These are phyloP conservation scores for Nigrospora sphaerica DNA, from an alignment of 2,329 filamentous ascomycete genomes.

Conservation along the genomic window DNA sequence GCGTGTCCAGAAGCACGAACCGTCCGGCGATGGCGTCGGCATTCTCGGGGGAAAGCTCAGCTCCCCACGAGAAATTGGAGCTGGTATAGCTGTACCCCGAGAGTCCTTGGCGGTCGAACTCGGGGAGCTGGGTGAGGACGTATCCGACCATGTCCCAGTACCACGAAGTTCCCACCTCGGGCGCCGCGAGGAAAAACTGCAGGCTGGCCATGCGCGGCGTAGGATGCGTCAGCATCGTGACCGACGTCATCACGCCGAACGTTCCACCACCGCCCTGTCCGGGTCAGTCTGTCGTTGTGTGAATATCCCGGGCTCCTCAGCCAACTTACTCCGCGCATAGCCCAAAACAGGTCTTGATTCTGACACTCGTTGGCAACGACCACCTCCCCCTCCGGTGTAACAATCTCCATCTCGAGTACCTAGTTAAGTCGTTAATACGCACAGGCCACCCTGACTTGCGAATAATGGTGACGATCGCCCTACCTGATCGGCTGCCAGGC, in stretches of 20 bases:
- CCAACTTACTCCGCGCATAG: constrained; percentile 29
- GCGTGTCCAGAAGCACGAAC: too few species aligned
- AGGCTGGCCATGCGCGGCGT: constrained; percentile 20
- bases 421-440: background rate
- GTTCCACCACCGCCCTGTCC: constrained; percentile 23
- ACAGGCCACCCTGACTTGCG: too few species aligned
- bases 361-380: constrained; percentile 28
- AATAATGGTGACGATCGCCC: too few species aligned
- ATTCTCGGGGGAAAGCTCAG: too few species aligned
- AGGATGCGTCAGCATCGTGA: constrained; percentile 22
- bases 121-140: constrained; percentile 13
- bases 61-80: background rate
- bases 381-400: constrained; percentile 32
- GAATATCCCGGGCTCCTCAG: background rate
- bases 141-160: constrained; percentile 19
- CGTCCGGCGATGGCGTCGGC: too few species aligned
- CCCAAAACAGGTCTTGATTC: constrained; percentile 39
- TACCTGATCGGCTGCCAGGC: constrained; percentile 39
- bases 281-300: background rate
- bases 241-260: constrained; percentile 30
- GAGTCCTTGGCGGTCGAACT: background rate
- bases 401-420: constrained; percentile 31
- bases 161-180: constrained; percentile 6
- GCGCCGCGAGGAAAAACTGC: constrained; percentile 16
- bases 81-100: background rate